A percentile compares a stretch with the other conserved stretches of the same genome.
Conservation (phyloP, 768 basidiomycete genomes). For the Favolaschia claudopus region DNA sequence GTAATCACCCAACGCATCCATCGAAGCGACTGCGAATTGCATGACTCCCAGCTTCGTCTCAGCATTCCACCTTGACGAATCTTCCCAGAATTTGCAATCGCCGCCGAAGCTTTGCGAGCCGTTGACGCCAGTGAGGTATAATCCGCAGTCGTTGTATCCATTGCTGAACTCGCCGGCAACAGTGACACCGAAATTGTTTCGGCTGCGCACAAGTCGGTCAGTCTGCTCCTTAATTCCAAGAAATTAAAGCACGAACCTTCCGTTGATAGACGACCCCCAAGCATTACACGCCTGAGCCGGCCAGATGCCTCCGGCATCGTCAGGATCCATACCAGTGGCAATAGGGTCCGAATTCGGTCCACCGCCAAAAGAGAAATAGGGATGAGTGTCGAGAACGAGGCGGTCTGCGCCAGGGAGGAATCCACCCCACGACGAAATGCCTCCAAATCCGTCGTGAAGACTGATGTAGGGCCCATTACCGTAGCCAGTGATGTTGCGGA, state of each 20-base stretch:
- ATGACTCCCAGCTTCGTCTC: constrained; percentile 54
- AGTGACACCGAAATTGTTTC: constrained; percentile 63
- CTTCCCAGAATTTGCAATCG: constrained; percentile 46
- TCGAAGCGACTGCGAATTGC: constrained; percentile 57
- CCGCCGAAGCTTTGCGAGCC: constrained; percentile 40
- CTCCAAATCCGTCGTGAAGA: constrained; percentile 60
- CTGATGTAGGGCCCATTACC: constrained; percentile 60
- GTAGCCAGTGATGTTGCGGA: constrained; percentile 66
- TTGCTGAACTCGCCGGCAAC: constrained; percentile 73
- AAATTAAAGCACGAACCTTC: not conserved
- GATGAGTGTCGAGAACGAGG: constrained; percentile 60
- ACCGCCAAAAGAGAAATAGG: constrained; percentile 58
- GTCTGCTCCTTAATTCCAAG: not conserved
- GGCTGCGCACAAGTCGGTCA: constrained; percentile 30
- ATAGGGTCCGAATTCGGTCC: constrained; percentile 36
- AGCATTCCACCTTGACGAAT: constrained; percentile 56
- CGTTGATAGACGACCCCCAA: constrained; percentile 59
- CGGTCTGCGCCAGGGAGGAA: constrained; percentile 60
- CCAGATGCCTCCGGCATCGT: constrained; percentile 40
- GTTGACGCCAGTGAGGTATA: constrained; percentile 49
- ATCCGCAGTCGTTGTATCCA: constrained; percentile 65
- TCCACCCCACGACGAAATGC: constrained; percentile 49
- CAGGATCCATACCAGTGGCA: constrained; percentile 23
- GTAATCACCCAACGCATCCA: constrained; percentile 72
- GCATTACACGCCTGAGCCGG: constrained; percentile 47